Evolutionary conservation across 2,329 filamentous ascomycete species (phyloP), one percentile per base, ranked within the genome.

Genomic region (Trichoderma harzianum): DNA sequence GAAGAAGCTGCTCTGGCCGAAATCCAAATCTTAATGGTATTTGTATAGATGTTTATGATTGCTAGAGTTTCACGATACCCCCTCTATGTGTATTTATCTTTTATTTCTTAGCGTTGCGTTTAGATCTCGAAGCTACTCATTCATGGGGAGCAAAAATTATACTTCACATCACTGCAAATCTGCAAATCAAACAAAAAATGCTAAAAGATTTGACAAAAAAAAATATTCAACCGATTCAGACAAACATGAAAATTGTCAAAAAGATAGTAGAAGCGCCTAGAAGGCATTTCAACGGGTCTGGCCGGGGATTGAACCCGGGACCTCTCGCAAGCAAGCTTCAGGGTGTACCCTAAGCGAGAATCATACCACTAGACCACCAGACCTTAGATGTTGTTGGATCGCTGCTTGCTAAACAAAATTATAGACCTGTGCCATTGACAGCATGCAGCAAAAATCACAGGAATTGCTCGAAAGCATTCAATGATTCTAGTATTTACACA

Each of bases 1-100:
- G 30, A 89, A 85, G 74, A 87, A 94, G 77, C 86, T 96, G n/a
- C 80, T 95, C 2, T 95, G 92, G 92, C 92, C 93, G 5, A 72
- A 72, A 24, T 21, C 55, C 5, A 69, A 26, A 7, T 28, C 60
- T 2, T 43, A 28, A 28, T 43, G 28, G 4, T 6, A 7, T 10
- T 60, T 34, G 36, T 34, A 12, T 32, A 51, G 26, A 53, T 16
- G 34, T 32, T 18, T 63, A 28, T 28, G 21, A 43, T 24, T 63
- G 32, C 12, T 30, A 11, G 53, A 57, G 26, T 24, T 53, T 24
- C 47, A 24, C 11, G 47, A 53, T 53, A 53, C 47, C 47, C 47
- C 21, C 16, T 43, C 7, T 14, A 5, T 7, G 21, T 57, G 14
- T 57, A 39, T 21, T 39, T 43, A 57, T 43, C 32, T 12, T 47